Conservation (phyloP, 306 rosid species). For the Glycine latifolia region DNA sequence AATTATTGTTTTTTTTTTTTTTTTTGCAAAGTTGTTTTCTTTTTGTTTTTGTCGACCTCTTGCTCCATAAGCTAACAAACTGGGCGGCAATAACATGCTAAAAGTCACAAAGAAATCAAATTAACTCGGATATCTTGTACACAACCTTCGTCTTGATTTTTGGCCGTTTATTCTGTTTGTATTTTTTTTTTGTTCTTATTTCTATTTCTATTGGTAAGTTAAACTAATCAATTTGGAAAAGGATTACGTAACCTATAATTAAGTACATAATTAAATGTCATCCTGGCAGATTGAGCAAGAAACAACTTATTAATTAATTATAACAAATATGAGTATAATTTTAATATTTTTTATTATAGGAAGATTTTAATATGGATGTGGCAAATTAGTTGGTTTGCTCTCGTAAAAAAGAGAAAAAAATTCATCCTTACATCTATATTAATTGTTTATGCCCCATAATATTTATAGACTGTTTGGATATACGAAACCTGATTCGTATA, state of each 20-base stretch:
- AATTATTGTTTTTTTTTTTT: neutral
- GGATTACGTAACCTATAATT: neutral
- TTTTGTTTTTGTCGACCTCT: neutral
- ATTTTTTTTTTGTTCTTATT: neutral
- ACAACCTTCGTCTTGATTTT: slow-evolving; percentile 5
- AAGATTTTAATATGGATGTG: neutral
- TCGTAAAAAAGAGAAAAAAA: neutral
- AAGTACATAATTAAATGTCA: neutral
- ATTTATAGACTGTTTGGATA: too few relatives aligned
- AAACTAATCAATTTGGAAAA: slow-evolving; percentile 10
- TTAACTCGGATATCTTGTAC: too few relatives aligned
- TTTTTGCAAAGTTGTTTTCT: neutral
- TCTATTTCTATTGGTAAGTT: neutral
- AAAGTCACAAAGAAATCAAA: too few relatives aligned
- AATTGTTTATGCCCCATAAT: neutral
- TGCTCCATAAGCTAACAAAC: too few relatives aligned
- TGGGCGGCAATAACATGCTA: too few relatives aligned
- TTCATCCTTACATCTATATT: neutral
- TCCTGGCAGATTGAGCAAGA: neutral
- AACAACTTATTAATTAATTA: slow-evolving; percentile 2
- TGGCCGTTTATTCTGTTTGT: neutral
- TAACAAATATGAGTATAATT: neutral
- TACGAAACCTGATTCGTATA: too few relatives aligned
- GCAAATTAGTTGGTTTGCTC: slow-evolving; percentile 12
- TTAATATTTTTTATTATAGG: too few relatives aligned